These are phyloP conservation scores for Talaromyces sp. DNA, from an alignment of 2,329 filamentous ascomycete genomes.

Conservation along the genomic window DNA sequence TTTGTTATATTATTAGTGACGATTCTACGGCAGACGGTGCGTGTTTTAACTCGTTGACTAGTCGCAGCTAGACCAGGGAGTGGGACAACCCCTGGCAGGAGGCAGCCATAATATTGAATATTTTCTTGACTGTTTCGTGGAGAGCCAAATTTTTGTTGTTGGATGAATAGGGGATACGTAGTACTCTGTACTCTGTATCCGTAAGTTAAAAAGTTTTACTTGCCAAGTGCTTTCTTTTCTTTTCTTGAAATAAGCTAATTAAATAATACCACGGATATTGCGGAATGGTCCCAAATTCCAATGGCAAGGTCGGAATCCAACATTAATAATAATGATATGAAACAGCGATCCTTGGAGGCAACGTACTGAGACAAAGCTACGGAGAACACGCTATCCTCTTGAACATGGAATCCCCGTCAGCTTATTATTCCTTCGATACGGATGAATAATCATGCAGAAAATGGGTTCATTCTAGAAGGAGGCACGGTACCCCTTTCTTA, in stretches of 20 bases:
- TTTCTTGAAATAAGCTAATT: neutral
- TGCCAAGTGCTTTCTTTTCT: neutral
- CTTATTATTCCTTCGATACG: neutral
- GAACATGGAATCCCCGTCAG: neutral
- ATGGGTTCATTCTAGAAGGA: neutral
- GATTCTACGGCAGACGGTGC: neutral
- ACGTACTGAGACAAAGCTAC: neutral
- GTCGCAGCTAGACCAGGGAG: neutral
- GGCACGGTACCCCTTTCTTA: neutral
- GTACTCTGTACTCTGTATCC: no score
- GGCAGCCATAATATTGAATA: neutral
- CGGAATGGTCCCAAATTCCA: neutral
- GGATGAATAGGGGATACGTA: neutral
- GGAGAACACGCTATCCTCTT: neutral
- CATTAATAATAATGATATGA: neutral
- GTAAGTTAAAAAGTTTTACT: no score
- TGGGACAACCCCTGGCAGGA: neutral
- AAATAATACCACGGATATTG: neutral
- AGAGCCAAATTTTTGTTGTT: neutral
- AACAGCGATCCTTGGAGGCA: neutral
- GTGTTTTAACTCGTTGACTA: neutral
- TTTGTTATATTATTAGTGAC: neutral
- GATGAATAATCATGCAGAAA: neutral
- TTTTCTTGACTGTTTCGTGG: neutral
- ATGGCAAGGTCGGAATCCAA: neutral